Evolutionary conservation across 495 filamentous ascomycete species (phyloP).

Genomic region (Aspergillus homomorphus): DNA sequence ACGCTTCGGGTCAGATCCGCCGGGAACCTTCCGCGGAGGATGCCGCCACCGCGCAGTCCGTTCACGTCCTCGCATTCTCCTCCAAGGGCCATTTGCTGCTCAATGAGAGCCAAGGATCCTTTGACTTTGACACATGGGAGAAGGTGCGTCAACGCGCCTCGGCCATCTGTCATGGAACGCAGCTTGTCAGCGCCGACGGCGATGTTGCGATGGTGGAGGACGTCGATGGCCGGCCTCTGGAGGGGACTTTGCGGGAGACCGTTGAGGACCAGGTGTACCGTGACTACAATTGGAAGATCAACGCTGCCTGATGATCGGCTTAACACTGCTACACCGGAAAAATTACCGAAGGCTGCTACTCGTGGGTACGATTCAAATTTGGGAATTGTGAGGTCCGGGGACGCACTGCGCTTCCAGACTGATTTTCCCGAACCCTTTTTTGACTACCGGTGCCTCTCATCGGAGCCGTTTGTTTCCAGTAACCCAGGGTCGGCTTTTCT

Average conservation of each 20-base stretch:
- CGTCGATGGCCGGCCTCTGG: conserved; percentile 42
- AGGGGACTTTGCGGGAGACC: conserved; percentile 60
- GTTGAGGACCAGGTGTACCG: conserved; percentile 49
- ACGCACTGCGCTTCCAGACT: neutral
- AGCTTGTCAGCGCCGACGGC: conserved; percentile 36
- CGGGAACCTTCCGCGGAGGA: conserved; percentile 54
- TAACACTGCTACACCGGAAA: neutral
- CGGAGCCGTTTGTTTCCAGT: neutral
- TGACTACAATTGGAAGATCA: conserved; percentile 42
- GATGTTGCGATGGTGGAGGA: conserved; percentile 42
- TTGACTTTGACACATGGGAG: conserved; percentile 76
- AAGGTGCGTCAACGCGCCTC: conserved; percentile 61
- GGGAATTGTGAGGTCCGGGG: too few species aligned
- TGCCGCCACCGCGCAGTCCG: conserved; percentile 57
- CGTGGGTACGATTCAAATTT: neutral
- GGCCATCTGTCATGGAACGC: conserved; percentile 55
- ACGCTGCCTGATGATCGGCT: conserved; percentile 31
- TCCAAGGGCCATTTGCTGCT: conserved; percentile 71
- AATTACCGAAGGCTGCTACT: neutral
- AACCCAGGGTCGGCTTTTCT: neutral
- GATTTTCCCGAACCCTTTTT: neutral
- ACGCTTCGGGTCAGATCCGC: conserved; percentile 48
- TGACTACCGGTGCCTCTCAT: neutral
- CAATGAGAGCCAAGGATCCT: conserved; percentile 77
- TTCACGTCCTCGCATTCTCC: conserved; percentile 77